These are phyloP conservation scores for Pichia californica DNA, from an alignment of 805 yeast genomes.

Conservation along the genomic window DNA sequence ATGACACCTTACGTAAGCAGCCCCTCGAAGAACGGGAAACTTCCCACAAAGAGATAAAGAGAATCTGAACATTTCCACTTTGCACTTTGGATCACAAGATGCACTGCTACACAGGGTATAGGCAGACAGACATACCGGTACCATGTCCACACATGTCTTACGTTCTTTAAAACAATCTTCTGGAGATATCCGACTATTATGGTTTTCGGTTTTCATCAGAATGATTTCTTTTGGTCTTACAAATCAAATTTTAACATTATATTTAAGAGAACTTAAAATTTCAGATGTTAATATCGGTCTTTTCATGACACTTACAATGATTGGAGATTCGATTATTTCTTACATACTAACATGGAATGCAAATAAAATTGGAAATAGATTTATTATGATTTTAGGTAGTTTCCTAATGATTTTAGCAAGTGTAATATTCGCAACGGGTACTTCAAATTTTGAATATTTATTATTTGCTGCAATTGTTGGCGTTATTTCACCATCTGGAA, in stretches of 20 bases:
- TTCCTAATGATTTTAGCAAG: conserved; percentile 67
- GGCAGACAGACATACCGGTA: no score
- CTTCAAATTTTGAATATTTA: conserved; percentile 47
- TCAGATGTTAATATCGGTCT: conserved; percentile 58
- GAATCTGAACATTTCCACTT: no score
- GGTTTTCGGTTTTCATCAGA: conserved; percentile 64
- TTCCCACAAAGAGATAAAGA: no score
- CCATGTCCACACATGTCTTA: conserved; percentile 26
- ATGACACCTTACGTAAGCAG: not conserved
- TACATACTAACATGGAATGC: conserved; percentile 73
- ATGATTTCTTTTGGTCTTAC: conserved; percentile 73
- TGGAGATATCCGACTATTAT: conserved; percentile 53
- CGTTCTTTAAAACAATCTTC: conserved; percentile 29
- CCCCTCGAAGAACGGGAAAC: no score
- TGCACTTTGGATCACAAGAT: no score
- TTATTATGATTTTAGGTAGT: conserved; percentile 57
- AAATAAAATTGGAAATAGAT: conserved; percentile 60
- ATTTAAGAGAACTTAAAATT: conserved; percentile 48
- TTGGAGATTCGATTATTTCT: conserved; percentile 74
- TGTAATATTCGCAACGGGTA: conserved; percentile 46
- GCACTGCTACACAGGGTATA: no score
- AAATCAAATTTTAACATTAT: conserved; percentile 70
- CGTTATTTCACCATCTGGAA: conserved; percentile 84
- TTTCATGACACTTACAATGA: conserved; percentile 74
- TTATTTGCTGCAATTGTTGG: conserved; percentile 73